A percentile compares a stretch with the other conserved stretches of the same genome.
Conservation (phyloP, 2,329 filamentous ascomycete genomes). For the Cladosporium cucumerinum region DNA sequence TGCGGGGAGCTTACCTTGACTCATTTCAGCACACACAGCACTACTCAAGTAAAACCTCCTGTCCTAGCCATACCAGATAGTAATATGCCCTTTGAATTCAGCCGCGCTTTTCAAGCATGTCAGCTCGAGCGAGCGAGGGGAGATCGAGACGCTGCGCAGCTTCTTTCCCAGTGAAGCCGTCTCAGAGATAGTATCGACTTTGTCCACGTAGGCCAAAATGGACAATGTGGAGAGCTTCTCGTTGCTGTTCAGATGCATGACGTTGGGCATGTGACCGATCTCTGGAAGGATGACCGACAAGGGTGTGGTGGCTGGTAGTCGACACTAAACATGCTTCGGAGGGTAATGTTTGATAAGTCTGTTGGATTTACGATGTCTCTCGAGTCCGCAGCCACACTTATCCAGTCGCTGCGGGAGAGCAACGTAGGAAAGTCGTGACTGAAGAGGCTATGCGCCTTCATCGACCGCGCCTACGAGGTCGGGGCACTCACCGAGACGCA, state of each 20-base stretch:
- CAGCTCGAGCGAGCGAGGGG: background rate
- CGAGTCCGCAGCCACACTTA: background rate
- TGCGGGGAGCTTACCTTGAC: background rate
- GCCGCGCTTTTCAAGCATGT: background rate
- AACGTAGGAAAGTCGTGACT: background rate
- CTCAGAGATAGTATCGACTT: background rate
- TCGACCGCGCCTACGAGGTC: background rate
- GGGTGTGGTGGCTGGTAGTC: background rate
- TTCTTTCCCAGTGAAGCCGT: background rate
- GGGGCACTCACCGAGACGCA: background rate
- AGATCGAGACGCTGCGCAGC: background rate
- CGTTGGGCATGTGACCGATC: background rate
- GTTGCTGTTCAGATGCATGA: background rate
- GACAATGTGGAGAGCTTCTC: background rate
- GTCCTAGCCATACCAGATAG: background rate
- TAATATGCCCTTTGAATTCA: background rate
- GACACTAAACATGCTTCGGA: background rate
- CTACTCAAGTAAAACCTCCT: background rate
- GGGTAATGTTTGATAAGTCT: background rate
- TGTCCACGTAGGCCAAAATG: background rate
- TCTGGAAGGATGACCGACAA: background rate
- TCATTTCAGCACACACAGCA: background rate
- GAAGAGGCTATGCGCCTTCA: background rate
- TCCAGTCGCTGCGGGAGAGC: background rate
- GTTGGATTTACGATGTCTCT: background rate